Percentiles rank a stretch among this genome's conserved stretches.
These are phyloP conservation scores for Fusarium cyanostomum DNA, from an alignment of 2,329 filamentous ascomycete genomes.

Conservation along the genomic window DNA sequence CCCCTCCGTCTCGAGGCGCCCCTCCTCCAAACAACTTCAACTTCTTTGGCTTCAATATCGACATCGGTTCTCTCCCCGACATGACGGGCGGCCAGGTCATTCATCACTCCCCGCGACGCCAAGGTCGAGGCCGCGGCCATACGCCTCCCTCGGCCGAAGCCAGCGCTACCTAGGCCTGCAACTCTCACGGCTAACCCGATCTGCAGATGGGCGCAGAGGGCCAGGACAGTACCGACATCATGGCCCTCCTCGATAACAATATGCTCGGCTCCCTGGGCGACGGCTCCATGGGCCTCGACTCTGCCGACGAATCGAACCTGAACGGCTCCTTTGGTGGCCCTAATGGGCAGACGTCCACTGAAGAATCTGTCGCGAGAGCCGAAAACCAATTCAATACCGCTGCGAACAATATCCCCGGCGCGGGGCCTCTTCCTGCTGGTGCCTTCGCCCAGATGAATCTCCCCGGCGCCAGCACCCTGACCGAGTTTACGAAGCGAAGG, in stretches of 20 bases:
- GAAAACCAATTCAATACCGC: slow-evolving; percentile 50
- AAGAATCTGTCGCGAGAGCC: slow-evolving; percentile 45
- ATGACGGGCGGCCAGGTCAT: slow-evolving; percentile 41
- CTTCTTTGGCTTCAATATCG: slow-evolving; percentile 50
- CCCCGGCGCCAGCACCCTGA: slow-evolving; percentile 57
- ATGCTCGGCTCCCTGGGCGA: slow-evolving; percentile 51
- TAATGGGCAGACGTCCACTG: slow-evolving; percentile 38
- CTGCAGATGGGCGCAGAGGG: slow-evolving; percentile 41
- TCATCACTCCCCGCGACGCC: slow-evolving; percentile 23
- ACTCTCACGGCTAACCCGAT: slow-evolving; percentile 33
- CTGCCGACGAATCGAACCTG: slow-evolving; percentile 44
- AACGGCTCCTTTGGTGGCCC: slow-evolving; percentile 33
- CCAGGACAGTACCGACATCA: slow-evolving; percentile 51
- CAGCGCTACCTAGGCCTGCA: slow-evolving; percentile 29
- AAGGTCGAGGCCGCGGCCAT: slow-evolving; percentile 27
- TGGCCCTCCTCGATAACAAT: slow-evolving; percentile 56
- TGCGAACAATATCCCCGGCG: slow-evolving; percentile 53
- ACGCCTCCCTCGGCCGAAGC: slow-evolving; percentile 11
- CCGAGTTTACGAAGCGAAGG: slow-evolving; percentile 68
- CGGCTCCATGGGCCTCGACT: slow-evolving; percentile 57
- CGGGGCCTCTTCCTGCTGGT: slow-evolving; percentile 54
- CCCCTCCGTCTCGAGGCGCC: slow-evolving; percentile 42
- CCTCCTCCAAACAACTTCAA: slow-evolving; percentile 40
- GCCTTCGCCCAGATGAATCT: slow-evolving; percentile 48
- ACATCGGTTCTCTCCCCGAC: slow-evolving; percentile 43